phyloP scores from a whole-genome alignment of 345 rosid genomes.

The Aquilaria sinensis region DNA sequence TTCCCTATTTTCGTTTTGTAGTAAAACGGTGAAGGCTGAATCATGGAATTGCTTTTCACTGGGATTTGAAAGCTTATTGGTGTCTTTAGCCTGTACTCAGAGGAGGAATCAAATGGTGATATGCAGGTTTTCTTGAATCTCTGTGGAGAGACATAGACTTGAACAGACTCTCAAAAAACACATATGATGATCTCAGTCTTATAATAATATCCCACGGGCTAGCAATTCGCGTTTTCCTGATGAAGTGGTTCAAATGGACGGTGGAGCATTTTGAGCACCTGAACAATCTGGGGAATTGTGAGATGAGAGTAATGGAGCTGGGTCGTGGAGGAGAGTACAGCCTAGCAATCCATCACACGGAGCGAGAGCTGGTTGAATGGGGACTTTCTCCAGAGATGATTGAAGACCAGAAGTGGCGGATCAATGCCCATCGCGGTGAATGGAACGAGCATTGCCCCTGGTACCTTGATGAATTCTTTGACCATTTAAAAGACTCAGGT shows the following conservation, averaged over 20 bases:
- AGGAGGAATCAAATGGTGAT: neutral
- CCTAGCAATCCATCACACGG: constrained; percentile 73
- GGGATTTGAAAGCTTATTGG: neutral
- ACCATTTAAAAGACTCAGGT: constrained; percentile 33
- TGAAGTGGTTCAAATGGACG: constrained; percentile 99
- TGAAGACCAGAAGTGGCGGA: constrained; percentile 78
- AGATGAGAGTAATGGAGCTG: constrained; percentile 68
- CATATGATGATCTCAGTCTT: constrained; percentile 69
- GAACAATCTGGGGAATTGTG: constrained; percentile 75
- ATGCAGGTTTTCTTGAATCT: constrained; percentile 87
- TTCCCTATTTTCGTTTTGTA: neutral
- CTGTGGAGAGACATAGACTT: constrained; percentile 94
- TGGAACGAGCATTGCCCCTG: constrained; percentile 75
- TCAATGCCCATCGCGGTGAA: constrained; percentile 40
- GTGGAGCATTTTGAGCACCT: constrained; percentile 80
- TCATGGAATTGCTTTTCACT: neutral
- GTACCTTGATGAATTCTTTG: constrained; percentile 63
- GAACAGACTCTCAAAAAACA: constrained; percentile 60
- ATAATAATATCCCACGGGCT: constrained; percentile 80
- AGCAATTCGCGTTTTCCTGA: constrained; percentile 78
- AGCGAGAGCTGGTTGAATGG: constrained; percentile 71
- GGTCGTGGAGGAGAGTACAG: constrained; percentile 87
- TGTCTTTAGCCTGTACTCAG: neutral
- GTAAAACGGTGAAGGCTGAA: neutral
- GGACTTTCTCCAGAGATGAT: constrained; percentile 87